Evolutionary conservation across 345 rosid genomes (phyloP).

Genomic region (Barbarea vulgaris): DNA sequence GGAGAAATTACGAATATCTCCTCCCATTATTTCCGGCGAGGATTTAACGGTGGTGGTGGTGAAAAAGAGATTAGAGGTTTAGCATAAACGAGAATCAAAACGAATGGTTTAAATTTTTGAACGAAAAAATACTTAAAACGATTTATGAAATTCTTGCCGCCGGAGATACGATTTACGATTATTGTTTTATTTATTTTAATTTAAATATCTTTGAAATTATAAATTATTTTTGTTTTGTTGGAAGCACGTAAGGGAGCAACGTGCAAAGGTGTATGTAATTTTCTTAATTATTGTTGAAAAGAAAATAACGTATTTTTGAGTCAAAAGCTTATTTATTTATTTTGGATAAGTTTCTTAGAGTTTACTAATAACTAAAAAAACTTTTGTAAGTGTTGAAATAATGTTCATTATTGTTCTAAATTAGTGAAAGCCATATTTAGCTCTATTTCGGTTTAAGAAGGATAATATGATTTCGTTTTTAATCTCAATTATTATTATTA

Average conservation of each 20-base stretch:
- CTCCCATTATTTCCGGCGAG: slow-evolving; percentile 45
- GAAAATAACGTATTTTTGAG: not conserved
- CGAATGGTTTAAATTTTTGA: slow-evolving; percentile 23
- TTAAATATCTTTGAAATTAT: not conserved
- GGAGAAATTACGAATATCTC: slow-evolving; percentile 38
- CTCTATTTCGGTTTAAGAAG: not conserved
- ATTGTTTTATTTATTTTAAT: not conserved
- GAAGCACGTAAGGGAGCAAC: slow-evolving; percentile 48
- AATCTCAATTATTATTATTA: not conserved
- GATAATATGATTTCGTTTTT: not conserved
- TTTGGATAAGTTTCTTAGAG: slow-evolving; percentile 15
- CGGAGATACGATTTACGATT: slow-evolving; percentile 8
- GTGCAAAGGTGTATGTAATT: slow-evolving; percentile 48
- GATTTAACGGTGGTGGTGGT: slow-evolving; percentile 12
- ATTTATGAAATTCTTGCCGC: slow-evolving; percentile 18
- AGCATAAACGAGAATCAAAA: not conserved
- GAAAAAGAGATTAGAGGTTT: slow-evolving; percentile 24
- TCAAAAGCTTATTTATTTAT: not conserved
- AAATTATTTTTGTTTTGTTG: slow-evolving; percentile 41
- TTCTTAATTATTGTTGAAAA: not conserved
- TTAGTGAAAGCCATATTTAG: slow-evolving; percentile 26
- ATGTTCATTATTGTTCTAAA: not conserved
- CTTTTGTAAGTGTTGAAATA: not conserved
- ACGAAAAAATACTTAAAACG: slow-evolving; percentile 8
- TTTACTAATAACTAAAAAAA: no score